phyloP scores from a whole-genome alignment of 805 yeast genomes.

The Pichia occidentalis region DNA sequence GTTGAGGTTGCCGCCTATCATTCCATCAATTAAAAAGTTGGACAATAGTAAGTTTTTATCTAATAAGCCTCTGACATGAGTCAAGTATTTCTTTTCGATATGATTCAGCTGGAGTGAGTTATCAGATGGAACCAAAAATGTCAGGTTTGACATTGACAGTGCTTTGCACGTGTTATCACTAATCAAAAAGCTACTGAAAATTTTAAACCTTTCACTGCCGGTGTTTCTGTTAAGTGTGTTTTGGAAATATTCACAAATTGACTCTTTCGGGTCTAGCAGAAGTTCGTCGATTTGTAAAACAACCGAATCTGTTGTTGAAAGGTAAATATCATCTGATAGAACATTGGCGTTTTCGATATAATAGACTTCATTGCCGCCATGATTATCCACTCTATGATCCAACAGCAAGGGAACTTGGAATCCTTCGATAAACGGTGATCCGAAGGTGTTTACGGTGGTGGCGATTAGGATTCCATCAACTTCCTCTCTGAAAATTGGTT shows the following conservation, averaged over 20 bases:
- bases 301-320: conserved; percentile 56
- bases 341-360: conserved; percentile 42
- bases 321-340: conserved; percentile 49
- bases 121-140: conserved; percentile 44
- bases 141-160: conserved; percentile 28
- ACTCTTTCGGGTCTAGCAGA: conserved; percentile 31
- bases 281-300: conserved; percentile 56
- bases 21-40: conserved; percentile 34
- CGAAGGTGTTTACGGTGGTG: conserved; percentile 20
- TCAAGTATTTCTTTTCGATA: conserved; percentile 41
- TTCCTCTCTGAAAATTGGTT: conserved; percentile 25
- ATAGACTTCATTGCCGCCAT: conserved; percentile 21
- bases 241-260: conserved; percentile 33
- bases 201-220: conserved; percentile 14
- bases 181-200: conserved; percentile 18
- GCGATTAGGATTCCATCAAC: conserved; percentile 26
- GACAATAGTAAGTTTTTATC: conserved; percentile 27
- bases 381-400: conserved; percentile 25
- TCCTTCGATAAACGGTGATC: conserved; percentile 17
- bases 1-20: conserved; percentile 38
- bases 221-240: conserved; percentile 14
- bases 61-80: conserved; percentile 23
- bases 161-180: conserved; percentile 18
- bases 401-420: conserved; percentile 29
- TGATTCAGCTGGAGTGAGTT: conserved; percentile 28